Conservation (phyloP, 2,329 filamentous ascomycete genomes). For the Fusarium albidum region DNA sequence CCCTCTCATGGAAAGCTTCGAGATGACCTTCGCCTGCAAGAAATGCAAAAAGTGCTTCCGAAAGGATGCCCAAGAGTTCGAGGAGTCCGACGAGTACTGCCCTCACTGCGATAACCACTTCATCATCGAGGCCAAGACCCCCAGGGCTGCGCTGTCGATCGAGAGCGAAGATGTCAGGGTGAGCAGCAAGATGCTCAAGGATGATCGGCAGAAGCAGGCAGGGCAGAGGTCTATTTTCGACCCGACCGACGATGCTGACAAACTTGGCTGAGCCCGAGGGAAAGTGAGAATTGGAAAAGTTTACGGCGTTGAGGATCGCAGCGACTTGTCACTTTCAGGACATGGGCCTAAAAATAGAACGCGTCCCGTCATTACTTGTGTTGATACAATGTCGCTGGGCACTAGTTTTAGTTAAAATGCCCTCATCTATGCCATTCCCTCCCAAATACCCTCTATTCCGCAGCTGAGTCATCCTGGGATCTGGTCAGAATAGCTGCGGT, state of each 20-base stretch:
- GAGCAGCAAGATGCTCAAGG: constrained; percentile 90
- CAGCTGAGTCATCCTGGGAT: constrained; percentile 53
- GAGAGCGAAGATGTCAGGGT: constrained; percentile 91
- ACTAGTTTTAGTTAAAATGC: constrained; percentile 39
- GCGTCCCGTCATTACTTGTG: constrained; percentile 45
- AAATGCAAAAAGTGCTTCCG: constrained; percentile 99
- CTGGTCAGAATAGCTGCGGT: constrained; percentile 79
- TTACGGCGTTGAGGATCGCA: constrained; percentile 43
- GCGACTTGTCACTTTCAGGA: constrained; percentile 34
- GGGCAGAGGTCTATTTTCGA: constrained; percentile 76
- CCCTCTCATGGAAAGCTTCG: constrained; percentile 75
- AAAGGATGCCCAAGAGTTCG: constrained; percentile 90
- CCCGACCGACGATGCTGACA: constrained; percentile 76
- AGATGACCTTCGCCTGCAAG: constrained; percentile 97
- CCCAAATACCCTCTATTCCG: constrained; percentile 42
- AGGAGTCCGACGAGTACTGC: constrained; percentile 98
- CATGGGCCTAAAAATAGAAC: constrained; percentile 29
- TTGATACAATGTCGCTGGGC: constrained; percentile 48
- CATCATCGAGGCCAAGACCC: constrained; percentile 86
- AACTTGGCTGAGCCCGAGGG: constrained; percentile 66
- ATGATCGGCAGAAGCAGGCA: constrained; percentile 74
- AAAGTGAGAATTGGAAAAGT: constrained; percentile 36
- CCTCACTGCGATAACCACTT: constrained; percentile 99
- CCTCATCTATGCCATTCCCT: constrained; percentile 38
- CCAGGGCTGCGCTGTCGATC: constrained; percentile 82